Percentiles rank a stretch among this genome's conserved stretches.
Evolutionary conservation across 208 protist genomes (phyloP).

Genomic region (Novymonas esmeraldas): DNA sequence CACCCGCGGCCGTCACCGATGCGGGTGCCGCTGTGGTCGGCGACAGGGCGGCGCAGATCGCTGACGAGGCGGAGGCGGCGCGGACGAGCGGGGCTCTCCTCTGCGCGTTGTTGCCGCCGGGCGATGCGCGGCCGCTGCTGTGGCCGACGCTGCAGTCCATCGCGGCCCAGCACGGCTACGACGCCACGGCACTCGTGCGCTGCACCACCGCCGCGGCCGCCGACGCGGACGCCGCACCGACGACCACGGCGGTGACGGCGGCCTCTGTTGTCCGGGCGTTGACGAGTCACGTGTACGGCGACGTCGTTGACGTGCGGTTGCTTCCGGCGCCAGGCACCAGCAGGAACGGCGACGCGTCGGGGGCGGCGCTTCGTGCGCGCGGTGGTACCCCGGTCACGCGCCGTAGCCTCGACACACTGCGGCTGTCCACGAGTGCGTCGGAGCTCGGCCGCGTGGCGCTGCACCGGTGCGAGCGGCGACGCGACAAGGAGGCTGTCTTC

Average conservation of each 20-base stretch:
- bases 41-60: neutral
- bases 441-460: slow-evolving; percentile 33
- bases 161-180: slow-evolving; percentile 41
- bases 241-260: slow-evolving; percentile 9
- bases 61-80: slow-evolving; percentile 4
- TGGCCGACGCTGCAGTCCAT: slow-evolving; percentile 43
- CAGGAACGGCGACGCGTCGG: neutral
- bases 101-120: slow-evolving; percentile 42
- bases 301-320: slow-evolving; percentile 36
- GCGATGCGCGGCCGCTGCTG: slow-evolving; percentile 43
- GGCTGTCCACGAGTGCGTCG: slow-evolving; percentile 5
- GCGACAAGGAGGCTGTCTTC: slow-evolving; percentile 48
- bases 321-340: neutral
- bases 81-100: slow-evolving; percentile 33
- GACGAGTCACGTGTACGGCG: slow-evolving; percentile 19
- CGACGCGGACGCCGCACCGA: no score
- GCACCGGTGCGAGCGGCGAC: slow-evolving; percentile 38
- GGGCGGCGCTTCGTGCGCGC: slow-evolving; percentile 11
- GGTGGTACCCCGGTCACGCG: slow-evolving; percentile 15
- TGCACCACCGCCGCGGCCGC: neutral
- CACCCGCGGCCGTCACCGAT: neutral
- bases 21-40: neutral
- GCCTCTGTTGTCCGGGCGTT: slow-evolving; percentile 12
- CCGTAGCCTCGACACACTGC: slow-evolving; percentile 2
- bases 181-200: slow-evolving; percentile 15